These are phyloP conservation scores for Ampelomyces quisqualis DNA, from an alignment of 2,329 filamentous ascomycete genomes.

Conservation along the genomic window DNA sequence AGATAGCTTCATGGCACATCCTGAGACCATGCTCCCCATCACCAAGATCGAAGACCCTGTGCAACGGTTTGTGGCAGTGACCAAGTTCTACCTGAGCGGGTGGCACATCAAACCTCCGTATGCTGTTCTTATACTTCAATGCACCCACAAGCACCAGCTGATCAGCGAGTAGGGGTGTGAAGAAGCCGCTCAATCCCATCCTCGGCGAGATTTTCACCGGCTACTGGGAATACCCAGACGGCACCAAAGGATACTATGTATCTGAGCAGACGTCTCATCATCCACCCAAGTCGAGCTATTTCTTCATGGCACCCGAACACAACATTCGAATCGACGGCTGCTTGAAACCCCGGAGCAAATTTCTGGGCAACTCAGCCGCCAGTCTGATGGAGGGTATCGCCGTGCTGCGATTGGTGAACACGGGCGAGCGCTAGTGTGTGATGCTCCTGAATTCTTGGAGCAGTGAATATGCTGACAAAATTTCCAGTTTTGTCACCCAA, in stretches of 20 bases:
- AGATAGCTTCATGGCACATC: constrained; percentile 95
- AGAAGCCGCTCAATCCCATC: constrained; percentile 96
- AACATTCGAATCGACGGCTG: constrained; percentile 94
- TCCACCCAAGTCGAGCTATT: constrained; percentile 97
- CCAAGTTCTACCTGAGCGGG: constrained; percentile 96
- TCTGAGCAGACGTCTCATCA: constrained; percentile 98
- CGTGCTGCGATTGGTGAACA: constrained; percentile 78
- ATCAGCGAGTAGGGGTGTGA: constrained; percentile 71
- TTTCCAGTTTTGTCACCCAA: constrained; percentile 88
- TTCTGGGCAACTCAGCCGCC: constrained; percentile 93
- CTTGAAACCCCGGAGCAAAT: constrained; percentile 90
- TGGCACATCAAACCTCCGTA: constrained; percentile 99
- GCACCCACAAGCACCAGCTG: constrained; percentile 22
- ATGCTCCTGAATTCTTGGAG: not conserved
- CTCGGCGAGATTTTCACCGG: constrained; percentile 92
- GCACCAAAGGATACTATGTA: constrained; percentile 90
- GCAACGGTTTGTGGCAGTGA: constrained; percentile 87
- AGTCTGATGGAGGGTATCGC: constrained; percentile 98
- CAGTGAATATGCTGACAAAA: constrained; percentile 11
- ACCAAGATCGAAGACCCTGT: constrained; percentile 84
- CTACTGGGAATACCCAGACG: constrained; percentile 89
- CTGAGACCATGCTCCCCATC: constrained; percentile 89
- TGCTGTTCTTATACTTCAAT: constrained; percentile 40
- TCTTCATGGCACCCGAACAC: constrained; percentile 94
- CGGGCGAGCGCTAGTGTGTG: constrained; percentile 84